Evolutionary conservation across 768 basidiomycete genomes (phyloP), one percentile per base, ranked within the genome.

Genomic region (Lactarius hatsudake): DNA sequence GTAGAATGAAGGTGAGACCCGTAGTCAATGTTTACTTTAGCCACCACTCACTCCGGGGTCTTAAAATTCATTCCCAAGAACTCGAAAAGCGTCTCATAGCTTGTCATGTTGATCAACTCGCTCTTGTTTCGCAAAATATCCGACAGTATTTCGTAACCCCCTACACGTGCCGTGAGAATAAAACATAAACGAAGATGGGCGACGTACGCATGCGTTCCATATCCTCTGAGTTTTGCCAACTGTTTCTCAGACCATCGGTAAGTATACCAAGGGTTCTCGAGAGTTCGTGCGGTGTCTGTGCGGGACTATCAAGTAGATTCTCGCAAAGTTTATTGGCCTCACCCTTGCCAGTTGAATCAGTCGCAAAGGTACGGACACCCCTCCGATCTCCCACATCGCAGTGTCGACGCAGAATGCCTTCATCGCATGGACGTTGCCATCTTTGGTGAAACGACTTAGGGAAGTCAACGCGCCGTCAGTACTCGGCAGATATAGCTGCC

Each of bases 211-310:
- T 78, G 40, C 89, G 82, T 74, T 96, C 95, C 89, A 96, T 94
- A 71, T 97, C 96, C 74, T 96, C 95, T 42, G 92, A 95, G 72
- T 93, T 94, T 72, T 92, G 86, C 96, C 96, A 98, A 71, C 86
- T 91, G 71, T 90, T 88, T 69, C 86, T 86, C 55, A 97, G 75
- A 2, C 90, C 86, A 71, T 96, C 93, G 10, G 86, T 83, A 26
- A 96, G 76, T 32, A 95, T 85, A 4, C 87, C 79, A 7, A 95
- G 76, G 0, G 92, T 83, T 18, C 88, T 80, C 0, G 90, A 90
- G 2, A 96, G 72, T 71, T 95, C 93, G 68, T 91, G 90, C 0
- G 87, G 77, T 0, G 86, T 92, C 89, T 93, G 71, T 38, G 55
- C 10, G 45, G 30, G 45, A 8, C 68, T 40, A 54, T 32, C 55